phyloP scores from a whole-genome alignment of 768 basidiomycete genomes.

The Mycena rebaudengoi region DNA sequence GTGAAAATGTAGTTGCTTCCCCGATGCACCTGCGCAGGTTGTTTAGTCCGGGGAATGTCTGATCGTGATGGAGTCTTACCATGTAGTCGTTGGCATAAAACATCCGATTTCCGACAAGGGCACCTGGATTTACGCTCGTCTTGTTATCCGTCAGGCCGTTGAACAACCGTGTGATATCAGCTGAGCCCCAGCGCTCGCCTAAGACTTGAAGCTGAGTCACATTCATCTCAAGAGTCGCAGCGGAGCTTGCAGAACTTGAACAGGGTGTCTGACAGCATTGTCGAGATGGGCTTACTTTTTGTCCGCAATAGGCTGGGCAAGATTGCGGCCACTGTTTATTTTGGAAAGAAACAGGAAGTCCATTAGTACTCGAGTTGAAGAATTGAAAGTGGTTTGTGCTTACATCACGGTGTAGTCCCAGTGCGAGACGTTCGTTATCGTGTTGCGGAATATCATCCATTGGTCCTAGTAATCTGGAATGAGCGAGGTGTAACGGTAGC shows the following conservation, averaged over 20 bases:
- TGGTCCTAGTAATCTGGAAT: slow-evolving; percentile 36
- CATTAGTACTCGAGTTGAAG: slow-evolving; percentile 6
- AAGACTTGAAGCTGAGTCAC: slow-evolving; percentile 49
- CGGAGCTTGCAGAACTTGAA: slow-evolving; percentile 42
- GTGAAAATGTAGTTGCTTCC: slow-evolving; percentile 52
- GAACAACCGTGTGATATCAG: slow-evolving; percentile 36
- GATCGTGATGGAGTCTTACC: slow-evolving; percentile 36
- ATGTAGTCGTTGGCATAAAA: slow-evolving; percentile 60
- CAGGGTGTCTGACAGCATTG: background rate
- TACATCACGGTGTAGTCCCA: too few species aligned
- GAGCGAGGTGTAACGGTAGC: background rate
- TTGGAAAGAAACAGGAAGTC: slow-evolving; percentile 31
- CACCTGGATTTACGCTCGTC: slow-evolving; percentile 48
- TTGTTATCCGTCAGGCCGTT: slow-evolving; percentile 33
- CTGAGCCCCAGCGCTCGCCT: slow-evolving; percentile 48
- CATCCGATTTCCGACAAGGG: slow-evolving; percentile 51
- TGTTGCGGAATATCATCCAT: slow-evolving; percentile 63
- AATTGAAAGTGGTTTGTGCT: slow-evolving; percentile 33
- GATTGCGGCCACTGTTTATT: slow-evolving; percentile 54
- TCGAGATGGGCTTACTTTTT: slow-evolving; percentile 20
- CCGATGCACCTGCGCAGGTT: slow-evolving; percentile 49
- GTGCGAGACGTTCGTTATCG: slow-evolving; percentile 50
- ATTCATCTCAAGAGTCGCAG: slow-evolving; percentile 50
- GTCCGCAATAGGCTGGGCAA: slow-evolving; percentile 53
- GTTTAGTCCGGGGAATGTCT: background rate